phyloP scores from a whole-genome alignment of 2,329 filamentous ascomycete species.

The Colletotrichum sp. region DNA sequence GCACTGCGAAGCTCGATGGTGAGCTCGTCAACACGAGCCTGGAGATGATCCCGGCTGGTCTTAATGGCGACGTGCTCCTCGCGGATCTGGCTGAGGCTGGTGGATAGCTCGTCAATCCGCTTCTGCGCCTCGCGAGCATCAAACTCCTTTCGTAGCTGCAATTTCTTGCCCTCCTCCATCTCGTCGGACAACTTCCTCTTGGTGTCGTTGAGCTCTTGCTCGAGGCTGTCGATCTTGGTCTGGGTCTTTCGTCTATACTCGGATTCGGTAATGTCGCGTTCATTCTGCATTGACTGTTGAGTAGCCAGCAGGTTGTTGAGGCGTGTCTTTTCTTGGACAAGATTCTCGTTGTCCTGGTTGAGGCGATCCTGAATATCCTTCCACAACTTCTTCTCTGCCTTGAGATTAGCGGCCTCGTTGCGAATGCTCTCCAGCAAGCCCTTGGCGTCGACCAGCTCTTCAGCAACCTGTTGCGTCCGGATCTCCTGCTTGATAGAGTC shows the following conservation, averaged over 20 bases:
- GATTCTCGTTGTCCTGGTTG: slow-evolving; percentile 83
- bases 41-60: slow-evolving; percentile 87
- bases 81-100: slow-evolving; percentile 78
- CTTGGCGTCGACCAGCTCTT: slow-evolving; percentile 88
- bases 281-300: slow-evolving; percentile 88
- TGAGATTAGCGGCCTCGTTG: slow-evolving; percentile 89
- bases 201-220: slow-evolving; percentile 76
- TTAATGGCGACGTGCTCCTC: slow-evolving; percentile 88
- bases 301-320: slow-evolving; percentile 84
- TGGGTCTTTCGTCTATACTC: slow-evolving; percentile 84
- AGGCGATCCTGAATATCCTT: slow-evolving; percentile 91
- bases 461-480: slow-evolving; percentile 87
- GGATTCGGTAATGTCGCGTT: slow-evolving; percentile 83
- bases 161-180: slow-evolving; percentile 82
- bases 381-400: slow-evolving; percentile 93
- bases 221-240: slow-evolving; percentile 76
- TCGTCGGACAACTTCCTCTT: slow-evolving; percentile 88
- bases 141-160: slow-evolving; percentile 84
- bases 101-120: slow-evolving; percentile 88
- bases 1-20: slow-evolving; percentile 87
- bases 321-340: slow-evolving; percentile 83
- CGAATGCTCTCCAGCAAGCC: slow-evolving; percentile 85
- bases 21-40: slow-evolving; percentile 86
- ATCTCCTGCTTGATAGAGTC: slow-evolving; percentile 89
- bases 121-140: slow-evolving; percentile 88